Percentiles rank a stretch among this genome's conserved stretches.
Evolutionary conservation across 176 grass and related monocot species (phyloP).

Genomic region (Guadua angustifolia): DNA sequence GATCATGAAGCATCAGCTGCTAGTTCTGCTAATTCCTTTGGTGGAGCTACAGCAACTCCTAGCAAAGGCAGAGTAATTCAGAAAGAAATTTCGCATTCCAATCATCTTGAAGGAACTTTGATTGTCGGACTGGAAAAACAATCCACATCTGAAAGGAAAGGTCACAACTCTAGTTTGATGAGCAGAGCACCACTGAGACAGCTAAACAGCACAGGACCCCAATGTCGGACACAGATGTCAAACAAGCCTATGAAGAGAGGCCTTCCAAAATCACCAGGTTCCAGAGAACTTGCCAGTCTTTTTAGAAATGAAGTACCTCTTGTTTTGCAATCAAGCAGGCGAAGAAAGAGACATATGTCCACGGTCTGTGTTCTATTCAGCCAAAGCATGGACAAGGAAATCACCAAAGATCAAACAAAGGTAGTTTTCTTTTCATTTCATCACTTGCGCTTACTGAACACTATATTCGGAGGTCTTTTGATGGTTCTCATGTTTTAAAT

Average conservation of each 20-base stretch:
- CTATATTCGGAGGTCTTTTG: constrained; percentile 16
- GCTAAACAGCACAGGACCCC: constrained; percentile 34
- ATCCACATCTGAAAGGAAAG: constrained; percentile 38
- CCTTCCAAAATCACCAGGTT: constrained; percentile 45
- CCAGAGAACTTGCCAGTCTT: constrained; percentile 60
- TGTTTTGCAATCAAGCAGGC: constrained; percentile 52
- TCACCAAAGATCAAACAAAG: constrained; percentile 77
- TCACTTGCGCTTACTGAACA: constrained; percentile 32
- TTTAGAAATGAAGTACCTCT: constrained; percentile 44
- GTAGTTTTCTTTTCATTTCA: constrained; percentile 47
- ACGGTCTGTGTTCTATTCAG: constrained; percentile 73
- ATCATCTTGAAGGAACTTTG: constrained; percentile 26
- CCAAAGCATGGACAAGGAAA: constrained; percentile 74
- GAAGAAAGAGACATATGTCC: constrained; percentile 57
- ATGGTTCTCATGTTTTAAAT: background rate
- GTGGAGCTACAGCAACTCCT: constrained; percentile 30
- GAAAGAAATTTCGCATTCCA: constrained; percentile 34
- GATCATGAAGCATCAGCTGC: constrained; percentile 14
- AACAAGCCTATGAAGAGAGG: constrained; percentile 43
- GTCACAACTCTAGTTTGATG: constrained; percentile 34
- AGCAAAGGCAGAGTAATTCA: constrained; percentile 15
- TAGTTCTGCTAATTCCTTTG: background rate
- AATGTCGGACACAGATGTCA: constrained; percentile 39
- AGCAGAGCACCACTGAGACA: constrained; percentile 43
- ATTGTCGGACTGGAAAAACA: constrained; percentile 15